Percentiles rank a stretch among this genome's conserved stretches.
Conservation (phyloP, 352 stramenopile genomes). For the Globisporangium mamillatum region DNA sequence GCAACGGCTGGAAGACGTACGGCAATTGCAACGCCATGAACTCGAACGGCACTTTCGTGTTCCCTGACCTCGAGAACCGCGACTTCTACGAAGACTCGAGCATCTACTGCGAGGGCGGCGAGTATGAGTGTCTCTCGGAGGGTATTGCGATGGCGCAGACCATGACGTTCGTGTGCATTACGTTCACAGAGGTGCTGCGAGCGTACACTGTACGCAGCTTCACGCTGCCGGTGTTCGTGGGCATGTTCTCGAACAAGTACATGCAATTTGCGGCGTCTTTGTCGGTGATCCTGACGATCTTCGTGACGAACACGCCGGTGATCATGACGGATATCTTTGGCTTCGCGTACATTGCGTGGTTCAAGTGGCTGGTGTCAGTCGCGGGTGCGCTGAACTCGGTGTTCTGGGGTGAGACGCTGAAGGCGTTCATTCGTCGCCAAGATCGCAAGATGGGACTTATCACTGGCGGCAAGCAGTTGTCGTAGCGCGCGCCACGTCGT, state of each 20-base stretch:
- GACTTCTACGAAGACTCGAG: slow-evolving; percentile 34
- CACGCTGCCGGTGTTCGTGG: slow-evolving; percentile 46
- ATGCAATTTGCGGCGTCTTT: slow-evolving; percentile 28
- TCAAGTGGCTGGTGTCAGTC: slow-evolving; percentile 32
- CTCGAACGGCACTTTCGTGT: slow-evolving; percentile 47
- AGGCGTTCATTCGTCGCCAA: not conserved
- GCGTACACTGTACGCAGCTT: slow-evolving; percentile 76
- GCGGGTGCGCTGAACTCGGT: slow-evolving; percentile 12
- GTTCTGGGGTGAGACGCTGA: slow-evolving; percentile 2
- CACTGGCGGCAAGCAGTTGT: no score
- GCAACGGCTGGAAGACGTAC: slow-evolving; percentile 44
- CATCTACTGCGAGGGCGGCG: slow-evolving; percentile 54
- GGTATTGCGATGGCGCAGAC: slow-evolving; percentile 61
- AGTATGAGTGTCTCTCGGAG: slow-evolving; percentile 55
- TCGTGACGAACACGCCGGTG: slow-evolving; percentile 34
- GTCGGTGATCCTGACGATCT: slow-evolving; percentile 23
- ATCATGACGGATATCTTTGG: slow-evolving; percentile 41
- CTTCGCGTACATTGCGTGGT: slow-evolving; percentile 40
- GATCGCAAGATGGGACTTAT: no score
- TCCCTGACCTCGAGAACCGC: slow-evolving; percentile 34
- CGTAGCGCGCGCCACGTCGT: no score
- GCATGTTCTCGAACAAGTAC: slow-evolving; percentile 63
- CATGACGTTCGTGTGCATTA: slow-evolving; percentile 63
- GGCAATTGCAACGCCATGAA: slow-evolving; percentile 52
- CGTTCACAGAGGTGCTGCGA: slow-evolving; percentile 68